These are phyloP conservation scores for Crucibulum laeve DNA, from an alignment of 768 basidiomycete genomes.

Conservation along the genomic window DNA sequence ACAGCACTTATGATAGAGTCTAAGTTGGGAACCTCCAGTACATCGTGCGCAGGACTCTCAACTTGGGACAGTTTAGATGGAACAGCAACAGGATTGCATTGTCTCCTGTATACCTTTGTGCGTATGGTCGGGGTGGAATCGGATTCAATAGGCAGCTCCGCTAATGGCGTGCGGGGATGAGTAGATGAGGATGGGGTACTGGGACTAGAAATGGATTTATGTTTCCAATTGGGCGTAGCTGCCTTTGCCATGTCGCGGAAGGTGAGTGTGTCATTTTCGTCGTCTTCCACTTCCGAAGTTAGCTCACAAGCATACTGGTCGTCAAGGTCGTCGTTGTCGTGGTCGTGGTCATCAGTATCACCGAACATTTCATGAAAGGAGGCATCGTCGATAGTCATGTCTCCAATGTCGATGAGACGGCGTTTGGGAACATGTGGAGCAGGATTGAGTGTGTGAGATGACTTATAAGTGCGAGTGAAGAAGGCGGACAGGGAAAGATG, in stretches of 20 bases:
- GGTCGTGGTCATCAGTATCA: too few relatives aligned
- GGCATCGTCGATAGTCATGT: constrained; percentile 37
- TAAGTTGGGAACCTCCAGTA: not conserved
- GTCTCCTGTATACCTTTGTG: constrained; percentile 23
- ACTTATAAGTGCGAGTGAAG: constrained; percentile 27
- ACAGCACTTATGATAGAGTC: too few relatives aligned
- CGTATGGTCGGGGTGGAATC: constrained; percentile 31
- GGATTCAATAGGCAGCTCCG: constrained; percentile 26
- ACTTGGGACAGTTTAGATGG: too few relatives aligned
- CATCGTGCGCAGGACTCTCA: too few relatives aligned
- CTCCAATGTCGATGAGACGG: constrained; percentile 47
- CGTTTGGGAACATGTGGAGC: constrained; percentile 26
- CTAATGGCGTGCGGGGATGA: constrained; percentile 30
- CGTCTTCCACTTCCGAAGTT: constrained; percentile 21
- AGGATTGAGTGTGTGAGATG: constrained; percentile 14
- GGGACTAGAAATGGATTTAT: constrained; percentile 10
- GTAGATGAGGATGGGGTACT: constrained; percentile 15
- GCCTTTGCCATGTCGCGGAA: constrained; percentile 29
- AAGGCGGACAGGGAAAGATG: constrained; percentile 27
- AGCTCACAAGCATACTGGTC: constrained; percentile 15
- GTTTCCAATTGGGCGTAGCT: constrained; percentile 27
- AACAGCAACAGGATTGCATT: too few relatives aligned
- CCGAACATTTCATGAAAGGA: constrained; percentile 23
- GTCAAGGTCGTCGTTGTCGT: constrained; percentile 28
- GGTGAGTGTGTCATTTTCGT: constrained; percentile 34